Evolutionary conservation across 192 early-diverging fungal species (phyloP), one percentile per base, ranked within the genome.

Genomic region (Globomyces pollinis-pini): DNA sequence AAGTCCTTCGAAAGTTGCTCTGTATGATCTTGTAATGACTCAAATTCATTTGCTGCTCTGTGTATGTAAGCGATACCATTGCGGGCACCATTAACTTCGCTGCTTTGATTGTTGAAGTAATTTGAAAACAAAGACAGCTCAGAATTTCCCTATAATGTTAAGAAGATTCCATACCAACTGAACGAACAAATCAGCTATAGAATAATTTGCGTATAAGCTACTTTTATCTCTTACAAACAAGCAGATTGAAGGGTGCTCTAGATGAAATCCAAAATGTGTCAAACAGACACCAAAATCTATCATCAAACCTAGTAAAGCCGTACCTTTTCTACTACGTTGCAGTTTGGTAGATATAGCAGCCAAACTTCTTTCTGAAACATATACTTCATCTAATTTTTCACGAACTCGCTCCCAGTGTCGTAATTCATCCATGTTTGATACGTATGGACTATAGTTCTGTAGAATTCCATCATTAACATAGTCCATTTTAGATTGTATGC

Each of bases 401-500:
- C 21, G 7, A 47, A 26, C 28, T 24, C 28, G 23, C 6, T 47
- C 28, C 44, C 44, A 47, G 1, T 47, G 3, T 47, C 28, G 44
- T 26, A 47, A 8, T 13, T 47, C 23, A 20, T 26, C n/a, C 1
- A 47, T 20, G n/a, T 51, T 33, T 33, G 30, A 13, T 20, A 51
- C 31, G 8, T 26, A n/a, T 4, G 50, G 18, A 7, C 30, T 26
- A 9, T 51, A 23, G 2, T n/a, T 20, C 4, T 16, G 16, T 3
- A 26, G 28, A n/a, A 33, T 33, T 4, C 15, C 16, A 33, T 51
- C 50, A 16, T 51, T 23, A 2, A 64, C 43, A 33, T 54, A 63
- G 21, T 63, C 56, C 16, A 56, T 12, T 34, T 60, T 69, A 7
- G 52, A n/a, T 2, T 21, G 28, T 26, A 28, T 59, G 0, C 62